These are phyloP conservation scores for Pestalotiopsis sp. DNA, from an alignment of 2,329 filamentous ascomycete genomes.

Conservation along the genomic window DNA sequence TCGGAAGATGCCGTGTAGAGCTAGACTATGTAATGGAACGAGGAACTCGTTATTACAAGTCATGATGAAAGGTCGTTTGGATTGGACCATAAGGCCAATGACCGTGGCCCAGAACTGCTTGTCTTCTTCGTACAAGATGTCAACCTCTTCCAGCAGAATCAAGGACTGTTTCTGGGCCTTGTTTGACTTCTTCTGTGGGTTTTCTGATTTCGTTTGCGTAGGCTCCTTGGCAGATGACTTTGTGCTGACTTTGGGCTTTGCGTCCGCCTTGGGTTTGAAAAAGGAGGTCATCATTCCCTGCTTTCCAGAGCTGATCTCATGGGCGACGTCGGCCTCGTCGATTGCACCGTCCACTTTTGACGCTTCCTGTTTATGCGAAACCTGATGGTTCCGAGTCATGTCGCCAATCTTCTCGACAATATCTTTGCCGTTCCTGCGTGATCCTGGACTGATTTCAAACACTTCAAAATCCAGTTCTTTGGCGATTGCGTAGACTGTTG, in stretches of 20 bases:
- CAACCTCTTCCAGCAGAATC: slow-evolving; percentile 91
- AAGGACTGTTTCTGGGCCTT: slow-evolving; percentile 86
- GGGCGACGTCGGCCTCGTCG: slow-evolving; percentile 49
- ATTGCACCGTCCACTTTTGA: slow-evolving; percentile 31
- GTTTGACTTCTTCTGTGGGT: slow-evolving; percentile 29
- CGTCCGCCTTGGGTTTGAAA: slow-evolving; percentile 61
- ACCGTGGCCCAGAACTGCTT: slow-evolving; percentile 92
- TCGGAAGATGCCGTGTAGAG: slow-evolving; percentile 83
- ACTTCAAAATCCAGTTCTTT: slow-evolving; percentile 91
- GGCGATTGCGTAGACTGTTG: slow-evolving; percentile 87
- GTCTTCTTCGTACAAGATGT: slow-evolving; percentile 93
- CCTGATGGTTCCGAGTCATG: slow-evolving; percentile 95
- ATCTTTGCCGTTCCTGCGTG: slow-evolving; percentile 83
- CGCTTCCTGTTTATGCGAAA: slow-evolving; percentile 53
- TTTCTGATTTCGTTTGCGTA: slow-evolving; percentile 28
- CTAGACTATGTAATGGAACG: slow-evolving; percentile 74
- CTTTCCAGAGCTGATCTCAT: slow-evolving; percentile 67
- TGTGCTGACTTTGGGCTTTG: slow-evolving; percentile 22
- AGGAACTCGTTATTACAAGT: slow-evolving; percentile 92
- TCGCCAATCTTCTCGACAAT: slow-evolving; percentile 91
- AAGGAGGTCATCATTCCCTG: slow-evolving; percentile 83
- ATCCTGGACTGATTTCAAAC: slow-evolving; percentile 90
- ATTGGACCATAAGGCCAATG: slow-evolving; percentile 75
- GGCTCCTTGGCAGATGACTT: slow-evolving; percentile 35
- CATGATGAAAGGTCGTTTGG: slow-evolving; percentile 89